A percentile compares a stretch with the other conserved stretches of the same genome.
Conservation (phyloP, 2,329 filamentous ascomycete species). For the Fusarium sp. region DNA sequence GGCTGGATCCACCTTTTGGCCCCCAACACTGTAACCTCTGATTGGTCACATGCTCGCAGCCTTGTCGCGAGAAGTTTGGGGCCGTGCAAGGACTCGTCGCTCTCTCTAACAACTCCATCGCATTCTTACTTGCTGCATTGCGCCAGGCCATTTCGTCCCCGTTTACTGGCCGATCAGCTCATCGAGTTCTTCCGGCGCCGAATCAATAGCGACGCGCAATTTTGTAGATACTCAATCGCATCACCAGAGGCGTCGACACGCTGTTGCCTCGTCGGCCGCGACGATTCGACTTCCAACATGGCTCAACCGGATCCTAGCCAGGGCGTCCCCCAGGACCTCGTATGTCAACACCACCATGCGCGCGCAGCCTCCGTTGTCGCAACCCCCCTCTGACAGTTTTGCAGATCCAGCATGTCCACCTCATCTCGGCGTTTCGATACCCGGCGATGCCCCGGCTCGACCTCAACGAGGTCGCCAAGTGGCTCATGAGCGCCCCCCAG, state of each 20-base stretch:
- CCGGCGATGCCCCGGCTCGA: constrained; percentile 78
- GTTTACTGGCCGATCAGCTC: constrained; percentile 6
- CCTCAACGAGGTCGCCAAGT: constrained; percentile 82
- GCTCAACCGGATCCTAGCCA: constrained; percentile 56
- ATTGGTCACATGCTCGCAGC: constrained; percentile 47
- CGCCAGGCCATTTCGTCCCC: constrained; percentile 38
- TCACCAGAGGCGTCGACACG: constrained; percentile 25
- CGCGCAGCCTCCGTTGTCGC: background rate
- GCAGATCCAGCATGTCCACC: constrained; percentile 88
- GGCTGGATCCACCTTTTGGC: constrained; percentile 33
- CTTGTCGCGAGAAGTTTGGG: constrained; percentile 56
- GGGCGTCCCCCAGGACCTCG: constrained; percentile 57
- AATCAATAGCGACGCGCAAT: background rate
- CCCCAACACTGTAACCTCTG: background rate
- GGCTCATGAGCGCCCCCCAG: constrained; percentile 84
- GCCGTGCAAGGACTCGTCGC: constrained; percentile 40
- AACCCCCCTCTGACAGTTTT: constrained; percentile 31
- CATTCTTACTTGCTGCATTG: constrained; percentile 27
- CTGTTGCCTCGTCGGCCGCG: constrained; percentile 29
- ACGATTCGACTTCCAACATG: constrained; percentile 47
- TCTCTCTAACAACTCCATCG: constrained; percentile 39
- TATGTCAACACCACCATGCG: constrained; percentile 40
- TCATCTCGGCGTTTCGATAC: constrained; percentile 86
- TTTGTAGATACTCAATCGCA: constrained; percentile 30
- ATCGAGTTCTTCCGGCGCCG: background rate